Conservation (phyloP, 192 early-diverging fungal species). For the Lunasporangiospora selenospora region DNA sequence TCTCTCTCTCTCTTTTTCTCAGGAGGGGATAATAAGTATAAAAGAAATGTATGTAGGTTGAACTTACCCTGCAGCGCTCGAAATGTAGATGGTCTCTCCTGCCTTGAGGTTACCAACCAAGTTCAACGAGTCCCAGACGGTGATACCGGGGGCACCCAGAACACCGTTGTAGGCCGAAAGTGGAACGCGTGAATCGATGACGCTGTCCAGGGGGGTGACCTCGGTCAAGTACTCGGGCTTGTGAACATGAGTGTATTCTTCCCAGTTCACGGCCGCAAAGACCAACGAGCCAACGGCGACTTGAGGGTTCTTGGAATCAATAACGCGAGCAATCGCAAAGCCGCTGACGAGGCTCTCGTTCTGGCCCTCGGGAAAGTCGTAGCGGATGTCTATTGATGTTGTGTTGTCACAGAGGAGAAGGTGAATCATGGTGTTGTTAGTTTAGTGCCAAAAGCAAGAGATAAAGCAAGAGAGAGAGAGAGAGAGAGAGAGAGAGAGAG, state of each 20-base stretch:
- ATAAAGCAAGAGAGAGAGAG: conserved; percentile 40
- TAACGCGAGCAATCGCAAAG: conserved; percentile 68
- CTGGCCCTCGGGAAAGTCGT: conserved; percentile 14
- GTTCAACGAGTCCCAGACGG: conserved; percentile 54
- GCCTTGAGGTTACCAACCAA: conserved; percentile 73
- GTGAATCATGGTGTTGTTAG: too few relatives aligned
- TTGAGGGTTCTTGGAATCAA: conserved; percentile 68
- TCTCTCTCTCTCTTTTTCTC: too few relatives aligned
- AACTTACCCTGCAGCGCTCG: conserved; percentile 74
- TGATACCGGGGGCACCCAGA: conserved; percentile 25
- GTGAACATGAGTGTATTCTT: conserved; percentile 46
- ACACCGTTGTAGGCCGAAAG: conserved; percentile 23
- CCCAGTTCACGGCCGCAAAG: conserved; percentile 28
- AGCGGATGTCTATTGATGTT: conserved; percentile 37
- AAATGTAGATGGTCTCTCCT: conserved; percentile 80
- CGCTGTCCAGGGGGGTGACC: conserved; percentile 70
- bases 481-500: not conserved
- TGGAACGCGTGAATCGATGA: conserved; percentile 57
- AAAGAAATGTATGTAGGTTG: too few relatives aligned
- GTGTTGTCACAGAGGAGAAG: too few relatives aligned
- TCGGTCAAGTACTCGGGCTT: conserved; percentile 52
- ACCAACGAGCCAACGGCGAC: conserved; percentile 34
- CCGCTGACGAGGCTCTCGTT: conserved; percentile 59
- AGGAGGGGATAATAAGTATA: too few relatives aligned
- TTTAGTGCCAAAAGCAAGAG: not conserved